These are phyloP conservation scores for Climacium dendroides DNA, from an alignment of 225 moss, liverwort and hornwort genomes.

Conservation along the genomic window DNA sequence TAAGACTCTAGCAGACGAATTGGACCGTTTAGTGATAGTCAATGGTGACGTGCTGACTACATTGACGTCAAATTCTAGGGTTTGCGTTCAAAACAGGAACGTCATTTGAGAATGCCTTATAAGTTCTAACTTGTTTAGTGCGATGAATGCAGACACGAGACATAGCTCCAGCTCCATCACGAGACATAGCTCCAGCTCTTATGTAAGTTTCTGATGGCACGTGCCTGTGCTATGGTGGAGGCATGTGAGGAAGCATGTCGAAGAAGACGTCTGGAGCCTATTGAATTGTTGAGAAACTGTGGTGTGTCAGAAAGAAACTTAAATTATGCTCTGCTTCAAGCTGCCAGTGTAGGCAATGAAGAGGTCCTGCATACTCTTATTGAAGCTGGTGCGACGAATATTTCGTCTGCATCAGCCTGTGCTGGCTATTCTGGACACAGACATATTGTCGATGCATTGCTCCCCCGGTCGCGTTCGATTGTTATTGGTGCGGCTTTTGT, in stretches of 20 bases:
- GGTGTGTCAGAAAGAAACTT: slow-evolving; percentile 27
- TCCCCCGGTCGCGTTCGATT: slow-evolving; percentile 23
- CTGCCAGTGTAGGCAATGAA: slow-evolving; percentile 44
- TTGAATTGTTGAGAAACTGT: slow-evolving; percentile 14
- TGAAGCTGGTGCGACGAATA: slow-evolving; percentile 43
- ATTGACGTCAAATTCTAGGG: not conserved
- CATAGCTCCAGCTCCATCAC: not conserved
- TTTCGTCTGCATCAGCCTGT: slow-evolving; percentile 53
- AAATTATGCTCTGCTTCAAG: slow-evolving; percentile 40
- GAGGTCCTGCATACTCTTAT: slow-evolving; percentile 28
- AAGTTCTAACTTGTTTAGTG: not conserved
- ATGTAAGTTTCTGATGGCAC: slow-evolving; percentile 28
- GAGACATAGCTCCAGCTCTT: not conserved
- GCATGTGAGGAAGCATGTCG: slow-evolving; percentile 16
- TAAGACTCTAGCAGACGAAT: not conserved
- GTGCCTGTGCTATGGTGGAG: slow-evolving; percentile 34
- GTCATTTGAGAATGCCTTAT: not conserved
- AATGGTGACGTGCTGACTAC: not conserved
- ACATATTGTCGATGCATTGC: slow-evolving; percentile 41
- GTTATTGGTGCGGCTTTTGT: slow-evolving; percentile 53
- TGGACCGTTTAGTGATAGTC: not conserved
- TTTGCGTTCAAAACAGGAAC: not conserved
- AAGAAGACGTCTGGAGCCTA: slow-evolving; percentile 14
- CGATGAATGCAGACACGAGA: not conserved
- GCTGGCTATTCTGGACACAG: slow-evolving; percentile 47